Conservation (phyloP, 331 rosid genomes). For the Malus hybrid region DNA sequence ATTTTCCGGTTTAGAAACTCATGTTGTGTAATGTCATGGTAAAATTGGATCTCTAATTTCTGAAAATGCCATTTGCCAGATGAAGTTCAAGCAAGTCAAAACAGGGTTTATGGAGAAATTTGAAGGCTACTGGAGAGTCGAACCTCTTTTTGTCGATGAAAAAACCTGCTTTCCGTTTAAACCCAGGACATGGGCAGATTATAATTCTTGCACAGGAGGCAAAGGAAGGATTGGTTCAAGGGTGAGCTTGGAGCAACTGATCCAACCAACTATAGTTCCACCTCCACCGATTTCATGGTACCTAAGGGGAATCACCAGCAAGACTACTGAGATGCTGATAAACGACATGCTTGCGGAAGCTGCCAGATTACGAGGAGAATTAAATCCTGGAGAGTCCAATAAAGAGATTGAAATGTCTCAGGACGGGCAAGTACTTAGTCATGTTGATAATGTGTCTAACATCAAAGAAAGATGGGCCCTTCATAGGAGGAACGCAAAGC, state of each 20-base stretch:
- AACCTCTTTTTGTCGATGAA: constrained; percentile 87
- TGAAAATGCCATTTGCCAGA: constrained; percentile 35
- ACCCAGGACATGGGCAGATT: constrained; percentile 66
- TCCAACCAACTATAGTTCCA: constrained; percentile 82
- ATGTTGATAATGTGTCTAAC: constrained; percentile 25
- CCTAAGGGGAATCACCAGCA: constrained; percentile 75
- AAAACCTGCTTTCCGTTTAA: constrained; percentile 54
- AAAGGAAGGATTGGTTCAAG: constrained; percentile 92
- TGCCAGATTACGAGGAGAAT: constrained; percentile 61
- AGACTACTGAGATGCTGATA: constrained; percentile 85
- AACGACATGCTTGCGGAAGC: constrained; percentile 71
- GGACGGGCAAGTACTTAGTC: constrained; percentile 22
- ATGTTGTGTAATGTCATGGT: neutral
- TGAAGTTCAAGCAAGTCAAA: constrained; percentile 89
- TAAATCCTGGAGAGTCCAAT: constrained; percentile 22
- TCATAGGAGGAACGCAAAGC: constrained; percentile 60
- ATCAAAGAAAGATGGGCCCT: constrained; percentile 86
- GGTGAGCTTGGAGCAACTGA: constrained; percentile 70
- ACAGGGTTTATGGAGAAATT: constrained; percentile 90
- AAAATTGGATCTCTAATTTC: constrained; percentile 4
- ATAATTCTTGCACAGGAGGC: constrained; percentile 64
- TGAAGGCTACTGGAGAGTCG: constrained; percentile 93
- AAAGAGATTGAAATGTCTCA: constrained; percentile 22
- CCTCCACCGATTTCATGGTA: constrained; percentile 99
- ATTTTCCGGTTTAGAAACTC: neutral